Base-by-base conservation (phyloP, 2,329 filamentous ascomycete genomes). In the Penicillium sp. region DNA sequence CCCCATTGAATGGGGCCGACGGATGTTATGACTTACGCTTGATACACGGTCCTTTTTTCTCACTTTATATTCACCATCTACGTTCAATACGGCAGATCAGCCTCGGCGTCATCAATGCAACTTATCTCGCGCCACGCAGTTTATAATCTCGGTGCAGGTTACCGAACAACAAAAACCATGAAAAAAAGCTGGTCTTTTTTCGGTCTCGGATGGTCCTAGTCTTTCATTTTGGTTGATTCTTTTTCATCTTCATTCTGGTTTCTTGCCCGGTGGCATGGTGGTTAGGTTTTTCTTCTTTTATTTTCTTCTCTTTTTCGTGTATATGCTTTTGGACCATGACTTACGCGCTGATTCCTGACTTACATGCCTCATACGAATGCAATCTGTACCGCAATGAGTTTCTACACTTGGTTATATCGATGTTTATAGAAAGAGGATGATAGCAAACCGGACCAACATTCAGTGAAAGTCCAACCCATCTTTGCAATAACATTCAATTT, bases 1-100 rank as follows among this genome's bases (percentile, higher is more conserved):
- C 41, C 39, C 26, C 23, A 54, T 51, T 17, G 52, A 49, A 51
- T 39, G 29, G 58, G 54, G 54, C 59, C 66, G 60, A 68, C 58
- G 64, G 59, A 66, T 59, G 48, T 68, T 62, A 69, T 57, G 66
- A 69, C 55, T 64, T 54, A 67, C 51, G 60, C 52, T 61, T 56
- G 46, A 58, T 58, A 52, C 20, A 58, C 58, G 34, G 55, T 60
- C 33, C 37, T 50, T 54, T 40, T 40, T 37, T 47, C 34, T 20
- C 34, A 37, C 9, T 44, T 49, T 50, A 42, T 30, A 42, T 45
- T 49, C n/a, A 29, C 39, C 37, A 39, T 47, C 37, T 46, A 46
- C 36, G 30, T 47, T 32, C 30, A 33, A 55, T 37, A 40, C 51
- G 21, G 39, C 50, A 56, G 44, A 39, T 46, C 34, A 48, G 40